A percentile compares a stretch with the other conserved stretches of the same genome.
Evolutionary conservation across 2,329 filamentous ascomycete species (phyloP).

Genomic region (Cryphonectria naterciae): DNA sequence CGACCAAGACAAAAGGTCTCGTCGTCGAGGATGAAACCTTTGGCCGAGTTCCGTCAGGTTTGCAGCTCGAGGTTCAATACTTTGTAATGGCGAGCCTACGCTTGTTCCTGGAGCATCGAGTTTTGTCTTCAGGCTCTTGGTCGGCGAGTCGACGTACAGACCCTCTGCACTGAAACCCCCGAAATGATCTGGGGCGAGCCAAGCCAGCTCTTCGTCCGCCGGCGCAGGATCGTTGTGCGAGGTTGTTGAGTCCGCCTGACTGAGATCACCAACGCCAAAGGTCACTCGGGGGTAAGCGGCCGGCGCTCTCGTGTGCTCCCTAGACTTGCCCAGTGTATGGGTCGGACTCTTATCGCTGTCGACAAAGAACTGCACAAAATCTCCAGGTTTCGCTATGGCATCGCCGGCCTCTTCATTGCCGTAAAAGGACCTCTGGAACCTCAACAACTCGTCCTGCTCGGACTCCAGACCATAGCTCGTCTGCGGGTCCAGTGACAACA

Average conservation of each 20-base stretch:
- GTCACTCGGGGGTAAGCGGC: conserved; percentile 13
- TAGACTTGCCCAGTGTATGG: conserved; percentile 36
- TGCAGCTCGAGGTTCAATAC: neutral
- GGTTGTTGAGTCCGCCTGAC: neutral
- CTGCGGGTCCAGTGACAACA: conserved; percentile 78
- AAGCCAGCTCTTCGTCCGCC: neutral
- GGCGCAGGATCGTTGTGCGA: neutral
- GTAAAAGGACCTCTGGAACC: conserved; percentile 55
- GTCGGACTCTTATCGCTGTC: neutral
- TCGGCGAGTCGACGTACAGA: conserved; percentile 17
- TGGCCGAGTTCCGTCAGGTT: neutral
- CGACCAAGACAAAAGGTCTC: neutral
- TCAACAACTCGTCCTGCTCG: conserved; percentile 56
- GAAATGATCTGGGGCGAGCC: conserved; percentile 21
- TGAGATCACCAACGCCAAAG: conserved; percentile 26
- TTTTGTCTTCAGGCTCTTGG: conserved; percentile 32
- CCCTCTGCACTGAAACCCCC: conserved; percentile 28
- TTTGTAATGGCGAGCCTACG: neutral
- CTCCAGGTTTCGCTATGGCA: conserved; percentile 65
- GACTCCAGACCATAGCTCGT: conserved; percentile 49
- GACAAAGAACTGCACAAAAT: conserved; percentile 69
- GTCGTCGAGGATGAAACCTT: neutral
- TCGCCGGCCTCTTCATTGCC: conserved; percentile 44
- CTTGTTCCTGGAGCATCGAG: conserved; percentile 30
- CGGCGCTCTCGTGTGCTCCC: neutral